Base-by-base conservation (phyloP, 352 stramenopile genomes). In the Pythium phragmiticola region DNA sequence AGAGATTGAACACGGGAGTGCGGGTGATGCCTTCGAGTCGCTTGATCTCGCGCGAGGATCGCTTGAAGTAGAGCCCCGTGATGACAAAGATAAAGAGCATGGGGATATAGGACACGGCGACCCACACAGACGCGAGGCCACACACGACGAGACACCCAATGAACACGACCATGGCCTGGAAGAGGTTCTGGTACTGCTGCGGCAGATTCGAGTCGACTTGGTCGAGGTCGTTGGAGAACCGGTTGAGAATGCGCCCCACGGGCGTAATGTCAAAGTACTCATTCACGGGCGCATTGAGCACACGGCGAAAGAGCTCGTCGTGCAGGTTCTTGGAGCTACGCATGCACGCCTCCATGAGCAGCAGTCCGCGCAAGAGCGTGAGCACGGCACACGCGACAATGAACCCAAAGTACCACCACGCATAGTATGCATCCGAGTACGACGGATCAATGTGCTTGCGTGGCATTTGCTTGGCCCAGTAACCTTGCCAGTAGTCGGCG, bases 1-100 rank as follows among this genome's bases (percentile, higher is more conserved):
- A 76, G 48, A 97, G 72, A 11, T 87, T 84, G 66, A 98, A 97
- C 37, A 99, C 88, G 11, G 96, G 96, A 47, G 86, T 74, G 36
- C 75, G 69, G 16, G 68, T 81, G 63, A 98, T 72, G 11, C 84
- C 82, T 66, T 99, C 95, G 17, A 98, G 75, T 13, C 95, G 84
- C 76, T 98, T 97, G n/a, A 98, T 70, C 63, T 98, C 94, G 7
- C 77, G 72, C 51, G 82, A 66, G 4, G 69, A 76, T 11, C 59
- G 52, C 45, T 95, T 71, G 63, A 93, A 97, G 53, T 96, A 97
- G 26, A 87, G 83, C 60, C 80, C 81, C 23, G 80, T 57, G 14
- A 72, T 62, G 21, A 79, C 47, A 28, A 76, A 72, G n/a, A 72
- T 58, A 46, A 84, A 71, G 6, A 30, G 42, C 2, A 86, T 68